These are phyloP conservation scores for Chaetothyriales sp. DNA, from an alignment of 2,329 filamentous ascomycete genomes.

Conservation along the genomic window DNA sequence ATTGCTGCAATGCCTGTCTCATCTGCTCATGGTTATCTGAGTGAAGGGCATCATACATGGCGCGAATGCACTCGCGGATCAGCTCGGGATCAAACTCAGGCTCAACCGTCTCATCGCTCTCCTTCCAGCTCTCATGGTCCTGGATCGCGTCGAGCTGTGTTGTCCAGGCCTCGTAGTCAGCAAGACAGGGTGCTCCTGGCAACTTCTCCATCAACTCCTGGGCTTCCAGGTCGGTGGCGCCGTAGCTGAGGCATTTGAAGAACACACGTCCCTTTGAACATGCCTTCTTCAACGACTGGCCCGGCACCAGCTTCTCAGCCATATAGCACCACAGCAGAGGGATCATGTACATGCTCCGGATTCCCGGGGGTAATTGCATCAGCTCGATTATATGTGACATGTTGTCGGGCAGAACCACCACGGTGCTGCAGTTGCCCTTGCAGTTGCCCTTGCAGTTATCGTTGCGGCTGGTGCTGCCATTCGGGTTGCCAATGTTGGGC, in stretches of 20 bases:
- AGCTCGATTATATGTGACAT: not conserved
- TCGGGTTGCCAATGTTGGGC: too few species aligned
- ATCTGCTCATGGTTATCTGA: conserved; percentile 60
- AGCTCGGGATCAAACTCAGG: conserved; percentile 57
- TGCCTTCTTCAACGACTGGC: not conserved
- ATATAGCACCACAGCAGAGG: not conserved
- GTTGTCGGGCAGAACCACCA: not conserved
- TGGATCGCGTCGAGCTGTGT: conserved; percentile 64
- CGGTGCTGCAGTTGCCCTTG: not conserved
- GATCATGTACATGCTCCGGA: not conserved
- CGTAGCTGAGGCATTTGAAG: not conserved
- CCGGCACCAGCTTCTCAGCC: not conserved
- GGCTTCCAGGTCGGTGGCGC: not conserved
- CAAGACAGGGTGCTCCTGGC: conserved; percentile 26
- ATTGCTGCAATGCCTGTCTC: conserved; percentile 66
- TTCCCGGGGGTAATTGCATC: not conserved
- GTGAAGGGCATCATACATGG: conserved; percentile 59
- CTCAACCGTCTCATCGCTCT: conserved; percentile 39
- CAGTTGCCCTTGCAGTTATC: not conserved
- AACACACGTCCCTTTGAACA: not conserved
- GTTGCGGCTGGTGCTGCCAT: not conserved
- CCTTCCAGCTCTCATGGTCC: conserved; percentile 69
- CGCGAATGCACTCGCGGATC: conserved; percentile 52
- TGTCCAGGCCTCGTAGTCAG: conserved; percentile 63
- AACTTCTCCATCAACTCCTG: not conserved